phyloP scores from a whole-genome alignment of 305 asterid genomes.

The Ajuga reptans region DNA sequence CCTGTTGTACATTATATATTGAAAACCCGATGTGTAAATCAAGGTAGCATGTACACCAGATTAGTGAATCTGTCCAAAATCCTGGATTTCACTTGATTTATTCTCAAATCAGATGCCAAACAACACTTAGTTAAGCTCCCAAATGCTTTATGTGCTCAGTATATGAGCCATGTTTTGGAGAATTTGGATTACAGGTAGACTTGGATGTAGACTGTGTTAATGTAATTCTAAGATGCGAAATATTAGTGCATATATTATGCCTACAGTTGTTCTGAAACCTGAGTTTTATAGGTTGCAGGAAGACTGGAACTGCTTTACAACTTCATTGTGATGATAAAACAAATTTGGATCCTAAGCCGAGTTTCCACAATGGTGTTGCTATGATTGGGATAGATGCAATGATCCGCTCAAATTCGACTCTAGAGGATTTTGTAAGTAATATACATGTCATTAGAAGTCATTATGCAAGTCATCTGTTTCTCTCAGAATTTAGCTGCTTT shows the following conservation, averaged over 20 bases:
- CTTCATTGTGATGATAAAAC: constrained; percentile 26
- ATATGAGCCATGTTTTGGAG: not conserved
- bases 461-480: not conserved
- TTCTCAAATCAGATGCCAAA: no score
- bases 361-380: constrained; percentile 33
- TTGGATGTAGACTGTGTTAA: not conserved
- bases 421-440: constrained; percentile 89
- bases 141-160: not conserved
- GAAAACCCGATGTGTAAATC: not conserved
- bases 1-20: not conserved
- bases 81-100: no score
- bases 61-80: no score
- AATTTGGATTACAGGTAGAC: not conserved
- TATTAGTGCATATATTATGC: not conserved
- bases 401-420: constrained; percentile 76
- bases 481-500: not conserved
- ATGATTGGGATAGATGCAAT: constrained; percentile 65
- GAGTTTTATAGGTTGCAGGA: constrained; percentile 37
- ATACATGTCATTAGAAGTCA: not conserved
- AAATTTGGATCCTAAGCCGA: constrained; percentile 22
- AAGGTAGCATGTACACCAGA: no score
- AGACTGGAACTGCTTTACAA: constrained; percentile 23
- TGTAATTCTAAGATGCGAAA: not conserved
- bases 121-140: not conserved
- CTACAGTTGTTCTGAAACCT: constrained; percentile 3